A percentile compares a stretch with the other conserved stretches of the same genome.
Conservation (phyloP, 2,329 filamentous ascomycete genomes). For the Colletotrichum chlorophyti region DNA sequence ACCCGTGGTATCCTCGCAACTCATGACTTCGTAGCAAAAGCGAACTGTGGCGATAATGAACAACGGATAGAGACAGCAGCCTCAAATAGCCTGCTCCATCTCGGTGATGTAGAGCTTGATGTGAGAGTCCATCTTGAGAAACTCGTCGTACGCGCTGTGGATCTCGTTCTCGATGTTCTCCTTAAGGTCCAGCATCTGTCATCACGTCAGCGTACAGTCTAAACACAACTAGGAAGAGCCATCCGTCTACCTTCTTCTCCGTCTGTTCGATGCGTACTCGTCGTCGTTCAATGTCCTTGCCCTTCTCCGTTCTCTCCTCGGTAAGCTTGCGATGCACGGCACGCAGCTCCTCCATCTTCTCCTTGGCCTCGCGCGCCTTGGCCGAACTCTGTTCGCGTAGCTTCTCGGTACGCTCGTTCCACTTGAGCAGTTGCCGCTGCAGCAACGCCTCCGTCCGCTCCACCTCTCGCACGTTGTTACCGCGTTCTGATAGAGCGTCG, state of each 20-base stretch:
- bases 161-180: constrained; percentile 97
- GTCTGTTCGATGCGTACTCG: constrained; percentile 96
- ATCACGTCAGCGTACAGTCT: background rate
- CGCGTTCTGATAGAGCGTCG: constrained; percentile 86
- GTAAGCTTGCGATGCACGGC: constrained; percentile 80
- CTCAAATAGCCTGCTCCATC: constrained; percentile 86
- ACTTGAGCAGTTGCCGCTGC: constrained; percentile 83
- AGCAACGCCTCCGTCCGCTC: constrained; percentile 87
- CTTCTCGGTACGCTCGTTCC: constrained; percentile 85
- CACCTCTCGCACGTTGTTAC: constrained; percentile 89
- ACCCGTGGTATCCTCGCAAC: constrained; percentile 43
- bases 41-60: background rate
- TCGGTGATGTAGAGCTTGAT: constrained; percentile 98
- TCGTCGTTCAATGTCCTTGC: constrained; percentile 89
- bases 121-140: constrained; percentile 96
- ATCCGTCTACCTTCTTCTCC: constrained; percentile 97
- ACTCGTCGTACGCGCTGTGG: constrained; percentile 88
- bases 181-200: constrained; percentile 93
- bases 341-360: constrained; percentile 89
- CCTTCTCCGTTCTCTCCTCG: constrained; percentile 85
- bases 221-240: constrained; percentile 32
- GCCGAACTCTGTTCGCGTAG: constrained; percentile 80
- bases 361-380: constrained; percentile 81
- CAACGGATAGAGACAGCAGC: background rate
- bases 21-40: constrained; percentile 25